phyloP scores from a whole-genome alignment of 2,329 filamentous ascomycete genomes.

The Gnomoniopsis sp. region DNA sequence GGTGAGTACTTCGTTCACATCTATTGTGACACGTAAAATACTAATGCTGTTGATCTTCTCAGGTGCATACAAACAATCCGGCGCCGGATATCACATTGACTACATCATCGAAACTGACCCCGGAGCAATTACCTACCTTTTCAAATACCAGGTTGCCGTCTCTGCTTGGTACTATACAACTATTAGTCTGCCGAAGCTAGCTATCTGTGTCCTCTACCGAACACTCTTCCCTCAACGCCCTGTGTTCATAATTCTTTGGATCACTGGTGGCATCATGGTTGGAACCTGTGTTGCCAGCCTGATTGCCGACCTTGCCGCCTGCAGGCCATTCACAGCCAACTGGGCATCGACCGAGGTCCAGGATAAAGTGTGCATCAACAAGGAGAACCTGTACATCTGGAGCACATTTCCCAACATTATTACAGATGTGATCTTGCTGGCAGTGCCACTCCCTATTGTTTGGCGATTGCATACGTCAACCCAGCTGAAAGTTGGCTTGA shows the following conservation, averaged over 20 bases:
- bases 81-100: neutral
- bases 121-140: constrained; percentile 2
- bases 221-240: constrained; percentile 19
- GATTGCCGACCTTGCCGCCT: neutral
- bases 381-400: constrained; percentile 26
- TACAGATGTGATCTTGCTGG: constrained; percentile 31
- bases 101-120: neutral
- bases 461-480: constrained; percentile 22
- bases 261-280: neutral
- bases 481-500: neutral
- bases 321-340: neutral
- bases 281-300: neutral
- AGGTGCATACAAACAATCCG: neutral
- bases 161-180: constrained; percentile 21
- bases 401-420: constrained; percentile 33
- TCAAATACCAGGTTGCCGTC: constrained; percentile 21
- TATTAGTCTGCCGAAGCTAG: constrained; percentile 18
- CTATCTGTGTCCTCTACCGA: constrained; percentile 21
- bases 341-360: constrained; percentile 17
- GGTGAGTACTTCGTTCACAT: neutral
- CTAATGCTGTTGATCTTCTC: too few relatives aligned
- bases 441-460: constrained; percentile 32
- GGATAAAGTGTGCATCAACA: constrained; percentile 23
- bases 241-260: constrained; percentile 12
- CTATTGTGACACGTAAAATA: too few relatives aligned